Evolutionary conservation across 2,329 filamentous ascomycete species (phyloP).

Genomic region (Penicillium sp.): DNA sequence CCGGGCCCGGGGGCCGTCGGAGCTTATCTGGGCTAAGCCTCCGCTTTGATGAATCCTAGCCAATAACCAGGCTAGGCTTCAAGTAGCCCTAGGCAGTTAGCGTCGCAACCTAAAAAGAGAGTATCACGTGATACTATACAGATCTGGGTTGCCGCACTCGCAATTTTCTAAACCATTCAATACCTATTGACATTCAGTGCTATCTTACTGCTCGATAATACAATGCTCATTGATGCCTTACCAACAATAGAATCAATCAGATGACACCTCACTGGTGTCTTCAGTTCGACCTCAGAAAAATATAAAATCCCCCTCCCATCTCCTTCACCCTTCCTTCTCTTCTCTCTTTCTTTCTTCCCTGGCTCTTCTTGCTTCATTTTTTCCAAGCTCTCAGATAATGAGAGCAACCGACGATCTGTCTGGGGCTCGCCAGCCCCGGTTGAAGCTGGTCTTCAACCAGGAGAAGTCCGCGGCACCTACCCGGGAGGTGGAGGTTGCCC

Average conservation of each 20-base stretch:
- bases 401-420: background rate
- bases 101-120: background rate
- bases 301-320: background rate
- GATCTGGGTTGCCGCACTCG: conserved; percentile 18
- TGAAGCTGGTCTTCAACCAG: background rate
- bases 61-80: too few species aligned
- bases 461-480: background rate
- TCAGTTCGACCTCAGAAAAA: background rate
- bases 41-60: too few species aligned
- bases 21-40: too few species aligned
- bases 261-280: background rate
- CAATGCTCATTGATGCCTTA: background rate
- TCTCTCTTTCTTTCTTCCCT: background rate
- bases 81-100: background rate
- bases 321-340: background rate
- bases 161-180: conserved; percentile 1
- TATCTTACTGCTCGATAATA: background rate
- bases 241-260: background rate
- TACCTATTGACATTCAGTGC: background rate
- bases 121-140: conserved; percentile 31
- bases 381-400: background rate
- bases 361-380: background rate
- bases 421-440: background rate
- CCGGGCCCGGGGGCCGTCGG: too few species aligned
- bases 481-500: background rate